phyloP scores from a whole-genome alignment of 2,329 filamentous ascomycete genomes.

The Alternaria alternata region DNA sequence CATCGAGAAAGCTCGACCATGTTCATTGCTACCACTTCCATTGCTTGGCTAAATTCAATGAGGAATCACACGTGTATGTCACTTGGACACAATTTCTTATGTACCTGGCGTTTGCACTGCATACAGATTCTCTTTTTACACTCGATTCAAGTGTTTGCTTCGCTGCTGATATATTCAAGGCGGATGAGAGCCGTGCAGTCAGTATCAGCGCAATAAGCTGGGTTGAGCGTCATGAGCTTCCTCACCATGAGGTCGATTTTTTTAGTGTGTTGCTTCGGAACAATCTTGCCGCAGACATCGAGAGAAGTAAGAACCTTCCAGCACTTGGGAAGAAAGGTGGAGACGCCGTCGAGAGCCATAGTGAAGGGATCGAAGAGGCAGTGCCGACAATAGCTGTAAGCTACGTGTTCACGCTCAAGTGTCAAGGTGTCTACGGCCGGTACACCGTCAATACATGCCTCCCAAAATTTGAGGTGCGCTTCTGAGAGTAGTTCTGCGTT shows the following conservation, averaged over 20 bases:
- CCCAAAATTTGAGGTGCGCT: background rate
- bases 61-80: slow-evolving; percentile 26
- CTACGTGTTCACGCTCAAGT: background rate
- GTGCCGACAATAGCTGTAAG: background rate
- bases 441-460: background rate
- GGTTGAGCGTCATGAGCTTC: slow-evolving; percentile 30
- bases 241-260: slow-evolving; percentile 23
- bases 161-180: slow-evolving; percentile 11
- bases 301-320: slow-evolving; percentile 28
- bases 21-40: slow-evolving; percentile 30
- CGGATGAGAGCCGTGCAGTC: slow-evolving; percentile 25
- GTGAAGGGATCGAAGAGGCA: slow-evolving; percentile 14
- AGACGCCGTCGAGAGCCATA: slow-evolving; percentile 17
- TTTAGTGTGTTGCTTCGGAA: slow-evolving; percentile 16
- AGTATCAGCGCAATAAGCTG: slow-evolving; percentile 22
- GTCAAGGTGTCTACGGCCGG: background rate
- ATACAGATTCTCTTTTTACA: slow-evolving; percentile 22
- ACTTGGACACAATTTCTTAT: slow-evolving; percentile 20
- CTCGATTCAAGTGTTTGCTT: slow-evolving; percentile 18
- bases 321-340: slow-evolving; percentile 36
- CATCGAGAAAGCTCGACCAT: slow-evolving; percentile 25
- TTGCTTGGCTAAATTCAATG: slow-evolving; percentile 22
- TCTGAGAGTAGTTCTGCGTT: background rate
- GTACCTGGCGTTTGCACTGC: slow-evolving; percentile 20
- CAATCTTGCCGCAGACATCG: slow-evolving; percentile 11